A percentile compares a stretch with the other conserved stretches of the same genome.
These are phyloP conservation scores for Pouteria campechiana DNA, from an alignment of 179 eudicot species.

Conservation along the genomic window DNA sequence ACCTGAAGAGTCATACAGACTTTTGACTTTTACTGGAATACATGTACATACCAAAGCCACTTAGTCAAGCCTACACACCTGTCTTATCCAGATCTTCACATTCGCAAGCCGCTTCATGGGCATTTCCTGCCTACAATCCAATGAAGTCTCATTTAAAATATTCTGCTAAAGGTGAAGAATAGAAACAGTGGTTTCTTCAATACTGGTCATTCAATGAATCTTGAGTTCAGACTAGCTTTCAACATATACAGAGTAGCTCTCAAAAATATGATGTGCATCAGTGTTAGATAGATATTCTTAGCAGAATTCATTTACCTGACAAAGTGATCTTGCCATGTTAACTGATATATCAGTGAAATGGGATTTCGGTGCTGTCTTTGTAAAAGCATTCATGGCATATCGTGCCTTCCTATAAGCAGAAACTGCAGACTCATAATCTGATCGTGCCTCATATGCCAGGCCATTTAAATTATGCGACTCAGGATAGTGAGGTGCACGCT, in stretches of 20 bases:
- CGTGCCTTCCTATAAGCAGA: constrained; percentile 66
- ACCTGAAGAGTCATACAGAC: no score
- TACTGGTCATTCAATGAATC: no score
- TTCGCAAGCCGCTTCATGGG: constrained; percentile 52
- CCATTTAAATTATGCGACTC: constrained; percentile 85
- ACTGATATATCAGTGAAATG: constrained; percentile 41
- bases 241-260: neutral
- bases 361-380: constrained; percentile 29
- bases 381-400: constrained; percentile 33
- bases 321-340: constrained; percentile 80
- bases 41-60: no score
- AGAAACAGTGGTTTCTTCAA: neutral
- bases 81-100: constrained; percentile 48
- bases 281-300: neutral
- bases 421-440: constrained; percentile 64
- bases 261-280: no score
- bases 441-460: constrained; percentile 67
- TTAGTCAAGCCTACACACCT: no score
- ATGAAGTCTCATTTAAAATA: no score
- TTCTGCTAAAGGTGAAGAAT: neutral
- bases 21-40: no score
- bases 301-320: constrained; percentile 68
- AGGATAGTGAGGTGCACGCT: constrained; percentile 73
- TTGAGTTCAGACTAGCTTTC: no score
- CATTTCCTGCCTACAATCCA: constrained; percentile 59